Conservation (phyloP, 78 protist genomes). For the Dictyostelium purpureum region DNA sequence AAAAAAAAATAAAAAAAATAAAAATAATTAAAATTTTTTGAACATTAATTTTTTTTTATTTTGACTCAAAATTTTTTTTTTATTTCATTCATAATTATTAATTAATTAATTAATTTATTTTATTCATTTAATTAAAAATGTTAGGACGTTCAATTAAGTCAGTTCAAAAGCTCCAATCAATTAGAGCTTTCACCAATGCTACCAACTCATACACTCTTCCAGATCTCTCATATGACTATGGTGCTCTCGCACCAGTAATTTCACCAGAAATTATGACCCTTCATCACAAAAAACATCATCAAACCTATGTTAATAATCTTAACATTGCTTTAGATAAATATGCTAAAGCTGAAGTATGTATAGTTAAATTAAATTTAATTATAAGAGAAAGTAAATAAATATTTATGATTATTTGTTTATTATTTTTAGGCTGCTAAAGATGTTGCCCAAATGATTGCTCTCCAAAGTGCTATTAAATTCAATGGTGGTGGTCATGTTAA, state of each 20-base stretch:
- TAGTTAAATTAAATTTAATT: constrained; percentile 12
- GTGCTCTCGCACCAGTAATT: constrained; percentile 91
- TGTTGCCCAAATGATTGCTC: constrained; percentile 79
- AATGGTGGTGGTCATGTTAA: constrained; percentile 97
- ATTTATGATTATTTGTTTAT: not conserved
- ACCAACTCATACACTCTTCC: constrained; percentile 83
- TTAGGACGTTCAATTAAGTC: not conserved
- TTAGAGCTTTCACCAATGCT: not conserved
- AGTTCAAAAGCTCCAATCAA: not conserved
- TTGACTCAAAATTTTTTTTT: not conserved
- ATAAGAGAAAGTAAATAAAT: no score
- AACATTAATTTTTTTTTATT: not conserved
- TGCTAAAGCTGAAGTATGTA: constrained; percentile 77
- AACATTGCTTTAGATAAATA: constrained; percentile 89
- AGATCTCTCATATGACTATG: constrained; percentile 90
- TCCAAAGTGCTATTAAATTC: constrained; percentile 91
- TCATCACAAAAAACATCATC: constrained; percentile 91
- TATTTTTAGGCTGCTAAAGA: constrained; percentile 18
- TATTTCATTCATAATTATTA: no score
- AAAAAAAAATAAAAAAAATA: not conserved
- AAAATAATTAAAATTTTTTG: not conserved
- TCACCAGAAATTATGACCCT: constrained; percentile 88
- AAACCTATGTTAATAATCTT: constrained; percentile 86
- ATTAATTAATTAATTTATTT: not conserved
- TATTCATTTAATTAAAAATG: not conserved